Conservation (phyloP, 441 rosid species). For the Mallotus repandus region DNA sequence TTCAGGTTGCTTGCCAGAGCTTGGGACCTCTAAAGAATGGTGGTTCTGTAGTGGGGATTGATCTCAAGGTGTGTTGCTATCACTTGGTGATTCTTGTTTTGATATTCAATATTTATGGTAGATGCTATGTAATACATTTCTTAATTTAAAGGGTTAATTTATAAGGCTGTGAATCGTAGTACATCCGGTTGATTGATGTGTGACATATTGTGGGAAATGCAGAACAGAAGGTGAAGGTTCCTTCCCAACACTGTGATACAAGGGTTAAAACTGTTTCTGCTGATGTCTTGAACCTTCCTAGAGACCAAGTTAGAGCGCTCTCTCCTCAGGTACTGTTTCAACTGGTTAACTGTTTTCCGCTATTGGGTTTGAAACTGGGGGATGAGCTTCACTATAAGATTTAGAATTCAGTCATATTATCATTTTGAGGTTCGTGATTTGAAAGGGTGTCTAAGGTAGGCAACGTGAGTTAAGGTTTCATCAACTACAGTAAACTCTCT, state of each 20-base stretch:
- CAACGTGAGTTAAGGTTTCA: no score
- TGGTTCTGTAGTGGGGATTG: conserved; percentile 82
- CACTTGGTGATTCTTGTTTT: conserved; percentile 13
- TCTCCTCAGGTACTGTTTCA: conserved; percentile 61
- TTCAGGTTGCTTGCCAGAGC: conserved; percentile 92
- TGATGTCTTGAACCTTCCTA: conserved; percentile 66
- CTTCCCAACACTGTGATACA: conserved; percentile 69
- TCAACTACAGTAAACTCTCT: no score
- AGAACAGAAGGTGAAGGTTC: conserved; percentile 97
- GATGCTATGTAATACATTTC: not conserved
- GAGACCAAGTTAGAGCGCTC: conserved; percentile 52
- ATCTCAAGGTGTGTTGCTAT: conserved; percentile 63
- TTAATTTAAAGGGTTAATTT: not conserved
- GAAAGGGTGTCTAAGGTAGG: not conserved
- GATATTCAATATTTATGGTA: not conserved
- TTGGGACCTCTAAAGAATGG: conserved; percentile 79
- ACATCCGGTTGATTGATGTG: conserved; percentile 18
- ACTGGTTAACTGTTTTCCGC: not conserved
- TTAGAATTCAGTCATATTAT: not conserved
- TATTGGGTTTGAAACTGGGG: not conserved
- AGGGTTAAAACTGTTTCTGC: conserved; percentile 81
- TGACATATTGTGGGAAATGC: conserved; percentile 35
- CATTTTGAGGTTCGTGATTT: not conserved
- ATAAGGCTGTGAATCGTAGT: not conserved
- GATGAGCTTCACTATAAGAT: not conserved